These are phyloP conservation scores for Iris macrosiphon DNA, from an alignment of 106 monocot species.

Conservation along the genomic window DNA sequence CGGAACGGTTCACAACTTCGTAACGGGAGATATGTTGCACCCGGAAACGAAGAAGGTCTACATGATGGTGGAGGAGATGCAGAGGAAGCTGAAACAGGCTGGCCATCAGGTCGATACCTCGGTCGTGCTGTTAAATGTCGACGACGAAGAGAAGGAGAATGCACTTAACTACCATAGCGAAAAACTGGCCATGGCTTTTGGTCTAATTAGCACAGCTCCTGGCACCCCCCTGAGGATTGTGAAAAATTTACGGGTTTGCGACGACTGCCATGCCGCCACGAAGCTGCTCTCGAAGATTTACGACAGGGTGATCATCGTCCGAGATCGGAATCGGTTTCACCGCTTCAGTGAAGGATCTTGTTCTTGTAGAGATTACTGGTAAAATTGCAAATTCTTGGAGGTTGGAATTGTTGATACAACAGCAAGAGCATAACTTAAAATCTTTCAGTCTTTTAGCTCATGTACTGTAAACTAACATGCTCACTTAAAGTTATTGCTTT, in stretches of 20 bases:
- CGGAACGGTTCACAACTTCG: conserved; percentile 32
- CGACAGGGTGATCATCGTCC: conserved; percentile 36
- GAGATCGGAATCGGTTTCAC: conserved; percentile 62
- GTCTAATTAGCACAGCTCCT: conserved; percentile 40
- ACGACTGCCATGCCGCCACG: conserved; percentile 52
- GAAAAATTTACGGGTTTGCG: conserved; percentile 62
- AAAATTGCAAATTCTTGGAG: not conserved
- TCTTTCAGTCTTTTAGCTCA: too few relatives aligned
- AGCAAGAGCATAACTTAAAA: too few relatives aligned
- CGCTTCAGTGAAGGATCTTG: conserved; percentile 37
- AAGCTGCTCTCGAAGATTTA: conserved; percentile 59
- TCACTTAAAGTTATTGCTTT: too few relatives aligned
- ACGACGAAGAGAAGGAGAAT: conserved; percentile 57
- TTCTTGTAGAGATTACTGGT: conserved; percentile 47
- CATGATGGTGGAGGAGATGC: conserved; percentile 37
- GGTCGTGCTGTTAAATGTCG: conserved; percentile 31
- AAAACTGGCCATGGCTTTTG: conserved; percentile 70
- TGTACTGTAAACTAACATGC: too few relatives aligned
- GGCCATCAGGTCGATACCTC: conserved; percentile 43
- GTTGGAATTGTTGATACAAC: too few relatives aligned
- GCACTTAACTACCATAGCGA: conserved; percentile 45
- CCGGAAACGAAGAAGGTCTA: conserved; percentile 27
- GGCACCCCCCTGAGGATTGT: conserved; percentile 39
- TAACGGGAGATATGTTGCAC: conserved; percentile 38
- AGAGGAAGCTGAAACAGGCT: conserved; percentile 22